A percentile compares a stretch with the other conserved stretches of the same genome.
These are phyloP conservation scores for Boletellus ananas DNA, from an alignment of 768 basidiomycete genomes.

Conservation along the genomic window DNA sequence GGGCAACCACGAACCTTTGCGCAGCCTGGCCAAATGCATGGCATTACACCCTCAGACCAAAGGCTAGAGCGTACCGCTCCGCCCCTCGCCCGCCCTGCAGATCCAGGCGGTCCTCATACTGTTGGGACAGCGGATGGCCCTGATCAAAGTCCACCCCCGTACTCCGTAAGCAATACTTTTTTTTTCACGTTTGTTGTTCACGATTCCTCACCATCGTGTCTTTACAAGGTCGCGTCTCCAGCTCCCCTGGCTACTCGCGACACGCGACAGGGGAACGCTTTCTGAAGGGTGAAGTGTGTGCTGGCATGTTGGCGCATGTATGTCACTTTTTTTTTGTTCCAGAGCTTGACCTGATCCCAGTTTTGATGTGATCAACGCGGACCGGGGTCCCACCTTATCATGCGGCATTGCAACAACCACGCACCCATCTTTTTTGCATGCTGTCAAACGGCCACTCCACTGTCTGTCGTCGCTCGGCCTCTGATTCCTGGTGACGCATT, in stretches of 20 bases:
- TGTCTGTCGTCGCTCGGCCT: too few relatives aligned
- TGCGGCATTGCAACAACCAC: too few relatives aligned
- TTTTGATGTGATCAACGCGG: too few relatives aligned
- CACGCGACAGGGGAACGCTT: not conserved
- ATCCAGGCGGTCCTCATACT: not conserved
- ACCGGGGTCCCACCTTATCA: too few relatives aligned
- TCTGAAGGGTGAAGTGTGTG: not conserved
- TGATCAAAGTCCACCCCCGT: slow-evolving; percentile 21
- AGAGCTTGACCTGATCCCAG: slow-evolving; percentile 1
- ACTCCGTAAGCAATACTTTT: slow-evolving; percentile 17
- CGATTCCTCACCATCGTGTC: not conserved
- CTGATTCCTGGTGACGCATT: too few relatives aligned
- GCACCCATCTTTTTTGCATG: too few relatives aligned
- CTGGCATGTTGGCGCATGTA: not conserved
- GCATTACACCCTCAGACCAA: not conserved
- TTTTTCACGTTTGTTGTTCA: not conserved
- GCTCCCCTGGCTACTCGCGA: slow-evolving; percentile 2
- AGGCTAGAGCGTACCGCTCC: not conserved
- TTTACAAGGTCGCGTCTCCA: slow-evolving; percentile 4
- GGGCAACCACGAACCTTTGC: not conserved
- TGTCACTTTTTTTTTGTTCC: not conserved
- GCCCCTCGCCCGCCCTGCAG: slow-evolving; percentile 2
- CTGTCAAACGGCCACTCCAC: too few relatives aligned
- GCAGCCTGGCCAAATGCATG: not conserved
- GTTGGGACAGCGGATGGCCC: not conserved